Evolutionary conservation across 176 grass and related monocot species (phyloP).

Genomic region (Elaeis guineensis): DNA sequence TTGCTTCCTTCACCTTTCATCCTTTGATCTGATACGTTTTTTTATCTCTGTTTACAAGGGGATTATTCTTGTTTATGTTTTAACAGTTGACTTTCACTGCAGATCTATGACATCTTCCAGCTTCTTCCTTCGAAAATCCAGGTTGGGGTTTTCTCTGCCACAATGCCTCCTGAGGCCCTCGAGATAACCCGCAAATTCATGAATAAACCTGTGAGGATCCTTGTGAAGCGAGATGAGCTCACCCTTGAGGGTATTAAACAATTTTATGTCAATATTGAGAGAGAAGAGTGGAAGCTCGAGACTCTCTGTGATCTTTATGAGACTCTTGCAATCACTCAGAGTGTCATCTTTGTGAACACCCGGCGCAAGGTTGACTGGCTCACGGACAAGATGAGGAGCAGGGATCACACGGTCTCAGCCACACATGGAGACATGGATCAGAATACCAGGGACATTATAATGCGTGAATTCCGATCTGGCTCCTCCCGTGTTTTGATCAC

Average conservation of each 20-base stretch:
- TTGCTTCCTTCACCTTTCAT: too few relatives aligned
- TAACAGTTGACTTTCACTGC: background rate
- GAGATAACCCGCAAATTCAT: conserved; percentile 75
- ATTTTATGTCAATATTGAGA: conserved; percentile 61
- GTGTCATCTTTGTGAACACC: conserved; percentile 82
- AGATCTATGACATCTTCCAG: conserved; percentile 86
- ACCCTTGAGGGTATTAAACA: conserved; percentile 85
- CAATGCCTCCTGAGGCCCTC: conserved; percentile 77
- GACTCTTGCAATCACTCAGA: conserved; percentile 71
- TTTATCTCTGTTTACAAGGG: too few relatives aligned
- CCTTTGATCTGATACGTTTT: too few relatives aligned
- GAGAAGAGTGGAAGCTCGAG: conserved; percentile 81
- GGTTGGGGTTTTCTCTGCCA: conserved; percentile 77
- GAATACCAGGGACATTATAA: conserved; percentile 87
- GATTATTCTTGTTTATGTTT: too few relatives aligned
- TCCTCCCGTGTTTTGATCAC: conserved; percentile 80
- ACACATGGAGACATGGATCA: conserved; percentile 84
- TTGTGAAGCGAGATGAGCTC: conserved; percentile 75
- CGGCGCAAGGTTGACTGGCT: conserved; percentile 89
- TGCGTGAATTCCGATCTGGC: conserved; percentile 77
- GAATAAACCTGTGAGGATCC: conserved; percentile 71
- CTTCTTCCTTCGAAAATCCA: conserved; percentile 68
- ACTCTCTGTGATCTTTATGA: conserved; percentile 68
- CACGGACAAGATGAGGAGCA: conserved; percentile 71
- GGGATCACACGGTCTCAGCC: conserved; percentile 67